Percentiles rank a stretch among this genome's conserved stretches.
phyloP scores from a whole-genome alignment of 2,329 filamentous ascomycete species.

The Aspergillus transmontanensis region DNA sequence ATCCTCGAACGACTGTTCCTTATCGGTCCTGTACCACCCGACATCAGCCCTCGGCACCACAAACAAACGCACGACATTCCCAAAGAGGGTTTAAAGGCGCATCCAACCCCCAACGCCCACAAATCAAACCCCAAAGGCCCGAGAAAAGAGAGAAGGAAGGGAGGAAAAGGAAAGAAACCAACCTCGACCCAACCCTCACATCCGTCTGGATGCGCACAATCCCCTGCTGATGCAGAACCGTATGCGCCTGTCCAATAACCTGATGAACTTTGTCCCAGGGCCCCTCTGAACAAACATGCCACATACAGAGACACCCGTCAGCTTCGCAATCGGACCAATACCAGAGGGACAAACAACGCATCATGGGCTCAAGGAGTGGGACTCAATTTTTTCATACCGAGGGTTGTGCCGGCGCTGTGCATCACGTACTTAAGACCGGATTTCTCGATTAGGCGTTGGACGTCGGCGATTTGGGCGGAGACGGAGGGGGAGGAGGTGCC shows the following conservation, averaged over 20 bases:
- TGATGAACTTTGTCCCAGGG: constrained; percentile 86
- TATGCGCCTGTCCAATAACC: constrained; percentile 83
- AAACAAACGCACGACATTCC: neutral
- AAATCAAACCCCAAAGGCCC: neutral
- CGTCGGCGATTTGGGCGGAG: constrained; percentile 80
- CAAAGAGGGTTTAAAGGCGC: neutral
- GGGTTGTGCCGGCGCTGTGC: constrained; percentile 91
- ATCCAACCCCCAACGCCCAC: neutral
- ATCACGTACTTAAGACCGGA: constrained; percentile 82
- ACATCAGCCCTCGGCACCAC: constrained; percentile 21
- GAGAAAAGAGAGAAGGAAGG: neutral
- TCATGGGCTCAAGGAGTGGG: neutral
- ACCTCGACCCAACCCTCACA: constrained; percentile 81
- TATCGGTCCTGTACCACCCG: constrained; percentile 67
- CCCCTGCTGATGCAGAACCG: constrained; percentile 74
- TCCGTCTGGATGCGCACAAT: constrained; percentile 83
- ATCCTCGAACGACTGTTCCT: constrained; percentile 77
- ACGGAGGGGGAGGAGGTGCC: constrained; percentile 78
- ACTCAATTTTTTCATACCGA: constrained; percentile 65
- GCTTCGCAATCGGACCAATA: neutral
- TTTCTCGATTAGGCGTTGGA: constrained; percentile 80
- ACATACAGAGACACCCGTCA: neutral
- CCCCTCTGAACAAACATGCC: constrained; percentile 65
- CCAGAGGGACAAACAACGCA: neutral
- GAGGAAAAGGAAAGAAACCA: constrained; percentile 29